A percentile compares a stretch with the other conserved stretches of the same genome.
Evolutionary conservation across 1,139 yeast genomes (phyloP).

Genomic region (Wickerhamomyces sp.): DNA sequence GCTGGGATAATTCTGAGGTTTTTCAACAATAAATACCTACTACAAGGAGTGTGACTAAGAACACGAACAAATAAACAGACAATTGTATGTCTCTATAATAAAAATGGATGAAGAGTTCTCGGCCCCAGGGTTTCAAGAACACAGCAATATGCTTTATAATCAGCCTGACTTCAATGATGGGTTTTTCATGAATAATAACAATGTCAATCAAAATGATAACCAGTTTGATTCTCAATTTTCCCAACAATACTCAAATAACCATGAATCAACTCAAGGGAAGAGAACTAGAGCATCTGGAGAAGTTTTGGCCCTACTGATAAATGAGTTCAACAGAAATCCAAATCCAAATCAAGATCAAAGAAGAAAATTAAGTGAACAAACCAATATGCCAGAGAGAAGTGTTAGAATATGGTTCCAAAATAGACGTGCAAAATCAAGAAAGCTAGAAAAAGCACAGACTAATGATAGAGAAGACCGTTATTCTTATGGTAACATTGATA

Average conservation of each 20-base stretch:
- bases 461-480: constrained; percentile 14
- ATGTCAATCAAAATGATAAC: neutral
- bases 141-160: constrained; percentile 8
- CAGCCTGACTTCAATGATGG: constrained; percentile 12
- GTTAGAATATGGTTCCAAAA: constrained; percentile 96
- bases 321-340: constrained; percentile 68
- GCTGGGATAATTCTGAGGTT: too few species aligned
- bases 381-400: constrained; percentile 87
- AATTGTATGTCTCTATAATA: neutral
- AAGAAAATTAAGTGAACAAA: constrained; percentile 63
- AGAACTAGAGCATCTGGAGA: constrained; percentile 78
- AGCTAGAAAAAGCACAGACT: constrained; percentile 42
- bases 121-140: constrained; percentile 4
- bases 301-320: constrained; percentile 61
- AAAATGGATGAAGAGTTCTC: neutral
- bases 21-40: too few species aligned
- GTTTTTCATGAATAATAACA: constrained; percentile 5
- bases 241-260: constrained; percentile 3
- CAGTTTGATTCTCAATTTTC: neutral
- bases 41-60: too few species aligned
- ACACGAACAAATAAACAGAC: too few species aligned
- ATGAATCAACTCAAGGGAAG: constrained; percentile 17
- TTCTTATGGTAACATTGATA: constrained; percentile 5
- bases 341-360: constrained; percentile 67
- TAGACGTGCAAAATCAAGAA: constrained; percentile 75